phyloP scores from a whole-genome alignment of 106 monocot species.

The Hemerocallis citrina region DNA sequence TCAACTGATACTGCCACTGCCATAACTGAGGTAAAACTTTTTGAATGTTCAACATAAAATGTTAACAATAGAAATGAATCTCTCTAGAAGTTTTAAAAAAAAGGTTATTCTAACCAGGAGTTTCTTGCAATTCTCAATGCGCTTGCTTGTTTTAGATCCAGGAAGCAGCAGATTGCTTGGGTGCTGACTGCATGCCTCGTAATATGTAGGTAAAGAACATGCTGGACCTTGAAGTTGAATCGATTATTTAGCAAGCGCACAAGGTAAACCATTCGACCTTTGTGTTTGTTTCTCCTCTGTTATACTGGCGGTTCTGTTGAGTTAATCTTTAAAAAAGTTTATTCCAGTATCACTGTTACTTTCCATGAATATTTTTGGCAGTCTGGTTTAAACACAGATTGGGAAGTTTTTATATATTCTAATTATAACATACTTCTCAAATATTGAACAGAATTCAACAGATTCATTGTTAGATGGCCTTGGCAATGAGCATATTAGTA shows the following conservation, averaged over 20 bases:
- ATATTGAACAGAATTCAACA: constrained; percentile 19
- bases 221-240: constrained; percentile 71
- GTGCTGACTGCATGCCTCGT: constrained; percentile 71
- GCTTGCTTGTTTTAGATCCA: constrained; percentile 58
- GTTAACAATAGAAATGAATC: too few relatives aligned
- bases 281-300: too few relatives aligned
- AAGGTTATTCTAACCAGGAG: background rate
- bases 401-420: constrained; percentile 1
- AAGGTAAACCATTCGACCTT: constrained; percentile 22
- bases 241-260: constrained; percentile 28
- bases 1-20: too few relatives aligned
- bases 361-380: background rate
- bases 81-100: too few relatives aligned
- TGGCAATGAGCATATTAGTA: constrained; percentile 7
- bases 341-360: background rate
- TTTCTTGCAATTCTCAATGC: constrained; percentile 5
- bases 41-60: too few relatives aligned
- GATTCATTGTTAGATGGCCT: constrained; percentile 19
- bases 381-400: too few relatives aligned
- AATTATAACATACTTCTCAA: background rate
- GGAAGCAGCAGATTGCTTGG: constrained; percentile 94
- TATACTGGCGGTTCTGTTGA: background rate
- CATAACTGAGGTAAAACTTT: too few relatives aligned
- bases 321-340: background rate
- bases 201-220: constrained; percentile 72